Evolutionary conservation across 179 eudicot genomes (phyloP).

Genomic region (Vitellaria paradoxa): DNA sequence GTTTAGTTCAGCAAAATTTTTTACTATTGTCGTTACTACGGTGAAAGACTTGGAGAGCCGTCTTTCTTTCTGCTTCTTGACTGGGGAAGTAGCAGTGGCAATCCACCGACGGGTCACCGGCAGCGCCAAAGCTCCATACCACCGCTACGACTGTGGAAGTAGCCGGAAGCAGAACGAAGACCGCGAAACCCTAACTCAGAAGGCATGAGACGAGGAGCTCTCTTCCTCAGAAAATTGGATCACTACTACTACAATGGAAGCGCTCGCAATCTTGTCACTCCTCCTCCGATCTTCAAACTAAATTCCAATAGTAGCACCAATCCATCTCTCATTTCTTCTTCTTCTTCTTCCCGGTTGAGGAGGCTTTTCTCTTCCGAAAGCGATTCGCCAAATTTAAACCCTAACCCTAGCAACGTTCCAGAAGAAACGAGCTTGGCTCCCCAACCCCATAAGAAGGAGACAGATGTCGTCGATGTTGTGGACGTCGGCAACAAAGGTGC

Average conservation of each 20-base stretch:
- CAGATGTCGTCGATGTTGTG: background rate
- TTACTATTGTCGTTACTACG: too few species aligned
- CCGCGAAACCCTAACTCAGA: background rate
- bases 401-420: background rate
- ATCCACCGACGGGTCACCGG: too few species aligned
- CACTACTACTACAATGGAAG: background rate
- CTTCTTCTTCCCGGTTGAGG: conserved; percentile 3
- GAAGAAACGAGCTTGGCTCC: conserved; percentile 3
- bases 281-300: background rate
- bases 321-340: background rate
- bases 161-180: too few species aligned
- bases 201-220: conserved; percentile 6
- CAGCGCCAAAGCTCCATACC: too few species aligned
- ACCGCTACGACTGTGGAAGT: too few species aligned
- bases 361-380: conserved; percentile 15
- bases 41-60: too few species aligned
- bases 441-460: background rate
- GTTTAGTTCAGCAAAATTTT: too few species aligned
- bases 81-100: too few species aligned
- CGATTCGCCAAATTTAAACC: background rate
- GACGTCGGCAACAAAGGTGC: conserved; percentile 14
- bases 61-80: too few species aligned
- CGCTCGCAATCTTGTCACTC: background rate
- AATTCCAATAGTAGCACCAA: background rate
- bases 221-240: background rate